phyloP scores from a whole-genome alignment of 1,139 yeast species.

The Suhomyces bribrorum region DNA sequence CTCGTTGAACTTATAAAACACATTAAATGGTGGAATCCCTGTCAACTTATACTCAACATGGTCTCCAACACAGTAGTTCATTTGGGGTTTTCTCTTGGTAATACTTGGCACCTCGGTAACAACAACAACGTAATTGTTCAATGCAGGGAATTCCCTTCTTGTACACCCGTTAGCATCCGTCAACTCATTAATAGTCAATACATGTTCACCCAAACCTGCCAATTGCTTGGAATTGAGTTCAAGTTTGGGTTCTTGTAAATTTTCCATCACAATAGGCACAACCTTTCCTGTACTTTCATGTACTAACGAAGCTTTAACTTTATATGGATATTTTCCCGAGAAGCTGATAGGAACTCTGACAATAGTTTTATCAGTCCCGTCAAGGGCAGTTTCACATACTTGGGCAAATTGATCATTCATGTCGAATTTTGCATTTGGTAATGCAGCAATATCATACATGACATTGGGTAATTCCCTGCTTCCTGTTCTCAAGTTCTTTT shows the following conservation, averaged over 20 bases:
- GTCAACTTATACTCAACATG: constrained; percentile 72
- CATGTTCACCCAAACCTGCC: constrained; percentile 51
- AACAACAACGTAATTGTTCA: constrained; percentile 45
- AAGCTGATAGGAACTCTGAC: constrained; percentile 58
- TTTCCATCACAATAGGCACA: constrained; percentile 16
- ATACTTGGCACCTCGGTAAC: constrained; percentile 80
- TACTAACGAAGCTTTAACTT: constrained; percentile 51
- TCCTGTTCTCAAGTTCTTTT: constrained; percentile 34
- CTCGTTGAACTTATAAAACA: constrained; percentile 73
- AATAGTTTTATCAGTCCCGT: constrained; percentile 22
- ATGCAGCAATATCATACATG: constrained; percentile 58
- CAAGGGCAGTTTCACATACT: constrained; percentile 59
- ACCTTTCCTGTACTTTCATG: constrained; percentile 34
- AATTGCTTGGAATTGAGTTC: constrained; percentile 17
- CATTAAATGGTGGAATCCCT: constrained; percentile 79
- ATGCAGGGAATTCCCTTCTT: constrained; percentile 39
- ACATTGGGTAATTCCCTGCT: constrained; percentile 41
- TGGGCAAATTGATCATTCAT: constrained; percentile 48
- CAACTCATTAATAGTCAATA: constrained; percentile 56
- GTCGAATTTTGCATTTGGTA: constrained; percentile 60
- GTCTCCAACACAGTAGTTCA: constrained; percentile 87
- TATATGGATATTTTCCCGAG: constrained; percentile 66
- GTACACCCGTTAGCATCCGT: constrained; percentile 73
- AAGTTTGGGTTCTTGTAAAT: constrained; percentile 19
- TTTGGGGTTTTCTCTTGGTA: constrained; percentile 37